Base-by-base conservation (phyloP, 192 early-diverging fungal species). In the Lunasporangiospora selenospora region DNA sequence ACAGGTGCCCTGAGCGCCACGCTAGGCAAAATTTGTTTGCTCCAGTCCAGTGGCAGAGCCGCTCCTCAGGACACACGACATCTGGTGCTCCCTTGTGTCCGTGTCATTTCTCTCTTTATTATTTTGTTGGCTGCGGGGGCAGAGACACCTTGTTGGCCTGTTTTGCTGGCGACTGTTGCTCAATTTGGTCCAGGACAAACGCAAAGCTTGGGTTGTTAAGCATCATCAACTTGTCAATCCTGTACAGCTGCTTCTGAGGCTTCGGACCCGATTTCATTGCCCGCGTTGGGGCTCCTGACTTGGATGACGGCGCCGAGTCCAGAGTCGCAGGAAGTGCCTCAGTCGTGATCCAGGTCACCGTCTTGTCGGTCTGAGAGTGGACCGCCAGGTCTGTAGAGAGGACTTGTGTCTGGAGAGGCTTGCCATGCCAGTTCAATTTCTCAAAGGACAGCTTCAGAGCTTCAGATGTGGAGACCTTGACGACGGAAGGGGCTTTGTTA, bases 131-230 rank as follows among this genome's bases (percentile, higher is more conserved):
- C n/a, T n/a, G n/a, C n/a, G n/a, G n/a, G n/a, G n/a, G n/a, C n/a
- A n/a, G n/a, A n/a, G n/a, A n/a, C n/a, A n/a, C n/a, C n/a, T n/a
- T n/a, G n/a, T n/a, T n/a, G n/a, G n/a, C n/a, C n/a, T n/a, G n/a
- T n/a, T n/a, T n/a, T n/a, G n/a, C n/a, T n/a, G n/a, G 69, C 26
- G 60, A 63, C 49, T 73, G 69, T 12, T 62, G 49, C n/a, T 63
- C 69, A 36, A 73, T 63, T 44, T 73, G 60, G 6, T 73, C 69
- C 61, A 63, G 45, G 13, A 73, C 49, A 58, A 63, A 73, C 18
- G 69, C 29, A 30, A 73, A 73, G 26, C 69, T 73, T 2, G 69
- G 69, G 24, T 73, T 73, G 26, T 55, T 73, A 15, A 52, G 60
- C 61, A 73, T 58, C 69, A 73, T 73, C 37, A 24, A 0, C 43